These are phyloP conservation scores for Houttuynia cordata DNA, from an alignment of 164 flowering plant genomes.

Conservation along the genomic window DNA sequence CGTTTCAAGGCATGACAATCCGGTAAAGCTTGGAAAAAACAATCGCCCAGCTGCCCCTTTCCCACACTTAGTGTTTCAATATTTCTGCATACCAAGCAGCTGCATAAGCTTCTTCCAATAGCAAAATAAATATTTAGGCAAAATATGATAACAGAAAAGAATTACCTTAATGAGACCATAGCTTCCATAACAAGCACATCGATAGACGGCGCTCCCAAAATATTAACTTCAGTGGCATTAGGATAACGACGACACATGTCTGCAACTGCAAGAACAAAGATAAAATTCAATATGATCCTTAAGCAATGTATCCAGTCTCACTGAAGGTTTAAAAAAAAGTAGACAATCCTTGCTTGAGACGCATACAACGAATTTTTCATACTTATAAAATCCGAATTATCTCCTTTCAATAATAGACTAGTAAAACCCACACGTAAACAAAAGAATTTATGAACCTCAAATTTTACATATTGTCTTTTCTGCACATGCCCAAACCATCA, in stretches of 20 bases:
- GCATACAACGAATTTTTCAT: too few species aligned
- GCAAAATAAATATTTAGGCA: background rate
- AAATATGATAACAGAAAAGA: background rate
- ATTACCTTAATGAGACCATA: constrained; percentile 51
- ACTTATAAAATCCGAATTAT: too few species aligned
- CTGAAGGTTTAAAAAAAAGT: too few species aligned
- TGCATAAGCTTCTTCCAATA: constrained; percentile 5
- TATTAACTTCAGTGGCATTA: constrained; percentile 69
- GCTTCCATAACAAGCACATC: constrained; percentile 59
- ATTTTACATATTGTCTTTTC: too few species aligned
- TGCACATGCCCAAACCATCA: too few species aligned
- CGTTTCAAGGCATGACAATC: constrained; percentile 57
- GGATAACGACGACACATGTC: constrained; percentile 83
- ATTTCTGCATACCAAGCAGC: constrained; percentile 36
- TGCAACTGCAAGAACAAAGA: constrained; percentile 44
- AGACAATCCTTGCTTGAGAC: too few species aligned
- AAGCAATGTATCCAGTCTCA: too few species aligned
- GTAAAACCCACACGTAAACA: too few species aligned
- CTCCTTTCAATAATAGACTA: too few species aligned
- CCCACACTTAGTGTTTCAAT: constrained; percentile 65
- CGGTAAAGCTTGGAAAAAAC: constrained; percentile 57
- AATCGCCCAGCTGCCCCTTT: constrained; percentile 55
- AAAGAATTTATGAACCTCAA: too few species aligned
- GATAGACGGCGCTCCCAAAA: constrained; percentile 46
- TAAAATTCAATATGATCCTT: background rate